A percentile compares a stretch with the other conserved stretches of the same genome.
These are phyloP conservation scores for Penicillium rolfsii DNA, from an alignment of 2,329 filamentous ascomycete species.

Conservation along the genomic window DNA sequence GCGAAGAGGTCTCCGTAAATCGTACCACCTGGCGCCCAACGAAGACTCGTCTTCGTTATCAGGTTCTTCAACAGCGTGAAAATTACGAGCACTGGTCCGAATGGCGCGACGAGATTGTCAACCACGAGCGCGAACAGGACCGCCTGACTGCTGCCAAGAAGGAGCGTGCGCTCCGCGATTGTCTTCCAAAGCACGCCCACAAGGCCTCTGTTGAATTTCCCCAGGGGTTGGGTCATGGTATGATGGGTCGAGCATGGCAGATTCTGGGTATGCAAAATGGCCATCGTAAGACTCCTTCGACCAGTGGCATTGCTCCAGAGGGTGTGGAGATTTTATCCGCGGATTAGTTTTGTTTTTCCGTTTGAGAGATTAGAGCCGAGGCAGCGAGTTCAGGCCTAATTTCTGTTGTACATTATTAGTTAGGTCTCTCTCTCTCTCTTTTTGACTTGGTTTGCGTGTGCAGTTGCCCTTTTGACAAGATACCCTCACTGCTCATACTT, in stretches of 20 bases:
- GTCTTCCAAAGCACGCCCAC: slow-evolving; percentile 33
- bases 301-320: slow-evolving; percentile 17
- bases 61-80: slow-evolving; percentile 50
- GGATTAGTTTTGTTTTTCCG: slow-evolving; percentile 13
- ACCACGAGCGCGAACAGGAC: slow-evolving; percentile 43
- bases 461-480: slow-evolving; percentile 17
- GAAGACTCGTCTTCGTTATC: slow-evolving; percentile 49
- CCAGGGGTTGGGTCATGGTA: slow-evolving; percentile 40
- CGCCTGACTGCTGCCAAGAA: slow-evolving; percentile 40
- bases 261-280: slow-evolving; percentile 45
- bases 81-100: slow-evolving; percentile 52
- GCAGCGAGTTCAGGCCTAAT: background rate
- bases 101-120: slow-evolving; percentile 48
- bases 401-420: slow-evolving; percentile 2
- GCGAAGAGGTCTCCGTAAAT: slow-evolving; percentile 25
- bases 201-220: slow-evolving; percentile 39
- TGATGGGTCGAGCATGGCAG: slow-evolving; percentile 48
- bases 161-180: slow-evolving; percentile 36
- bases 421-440: background rate
- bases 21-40: slow-evolving; percentile 47
- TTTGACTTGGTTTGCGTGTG: slow-evolving; percentile 9
- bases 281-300: slow-evolving; percentile 30
- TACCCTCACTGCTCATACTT: slow-evolving; percentile 24
- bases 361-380: background rate
- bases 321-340: slow-evolving; percentile 26